Evolutionary conservation across 2,329 filamentous ascomycete species (phyloP).

Genomic region (Pestalotiopsis sp.): DNA sequence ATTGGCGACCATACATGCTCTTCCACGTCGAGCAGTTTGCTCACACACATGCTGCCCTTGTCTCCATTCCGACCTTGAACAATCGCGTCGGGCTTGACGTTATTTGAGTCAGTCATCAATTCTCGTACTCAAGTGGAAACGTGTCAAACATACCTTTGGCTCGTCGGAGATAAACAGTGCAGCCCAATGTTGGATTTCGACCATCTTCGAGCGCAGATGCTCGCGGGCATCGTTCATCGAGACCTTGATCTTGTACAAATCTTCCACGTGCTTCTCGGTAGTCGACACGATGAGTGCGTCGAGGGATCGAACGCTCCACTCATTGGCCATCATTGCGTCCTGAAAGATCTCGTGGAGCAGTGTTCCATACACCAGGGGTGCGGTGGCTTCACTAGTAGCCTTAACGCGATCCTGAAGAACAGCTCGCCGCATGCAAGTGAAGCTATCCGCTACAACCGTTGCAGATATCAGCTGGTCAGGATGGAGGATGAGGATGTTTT

Average conservation of each 20-base stretch:
- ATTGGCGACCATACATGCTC: constrained; percentile 98
- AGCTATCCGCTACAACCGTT: constrained; percentile 95
- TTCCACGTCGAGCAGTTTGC: constrained; percentile 92
- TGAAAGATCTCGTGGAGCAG: constrained; percentile 96
- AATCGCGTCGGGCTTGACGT: constrained; percentile 61
- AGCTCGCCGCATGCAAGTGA: constrained; percentile 85
- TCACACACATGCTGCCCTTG: constrained; percentile 80
- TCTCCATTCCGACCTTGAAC: constrained; percentile 80
- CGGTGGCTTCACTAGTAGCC: constrained; percentile 77
- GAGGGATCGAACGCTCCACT: constrained; percentile 75
- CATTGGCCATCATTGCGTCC: constrained; percentile 79
- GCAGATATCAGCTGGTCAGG: constrained; percentile 95
- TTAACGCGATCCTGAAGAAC: constrained; percentile 96
- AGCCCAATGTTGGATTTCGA: constrained; percentile 82
- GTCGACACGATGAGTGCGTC: constrained; percentile 66
- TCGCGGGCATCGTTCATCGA: constrained; percentile 72
- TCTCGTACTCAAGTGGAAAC: neutral
- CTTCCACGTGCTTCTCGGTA: constrained; percentile 80
- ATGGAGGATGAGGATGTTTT: constrained; percentile 87
- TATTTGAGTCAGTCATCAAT: neutral
- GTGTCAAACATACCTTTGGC: constrained; percentile 58
- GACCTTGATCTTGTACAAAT: constrained; percentile 85
- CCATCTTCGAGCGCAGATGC: constrained; percentile 81
- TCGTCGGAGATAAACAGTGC: constrained; percentile 72
- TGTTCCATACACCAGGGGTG: constrained; percentile 86